Evolutionary conservation across 805 yeast species (phyloP), one percentile per base, ranked within the genome.

Genomic region (Lipomyces orientalis): DNA sequence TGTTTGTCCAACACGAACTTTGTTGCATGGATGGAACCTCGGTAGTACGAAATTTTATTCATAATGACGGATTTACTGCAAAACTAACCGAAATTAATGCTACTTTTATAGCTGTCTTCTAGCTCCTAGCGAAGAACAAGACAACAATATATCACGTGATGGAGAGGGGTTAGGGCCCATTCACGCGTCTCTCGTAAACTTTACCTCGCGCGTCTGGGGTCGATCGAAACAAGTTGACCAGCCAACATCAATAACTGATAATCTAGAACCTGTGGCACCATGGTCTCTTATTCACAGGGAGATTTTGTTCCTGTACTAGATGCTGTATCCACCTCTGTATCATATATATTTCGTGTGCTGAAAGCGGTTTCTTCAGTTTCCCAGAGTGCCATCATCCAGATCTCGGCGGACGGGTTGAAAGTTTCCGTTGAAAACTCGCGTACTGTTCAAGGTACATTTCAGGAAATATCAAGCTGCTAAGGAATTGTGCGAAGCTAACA

Each of bases 251-350:
- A 3, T 43, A n/a, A 16, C 1, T 12, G 16, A 43, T 2, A 16
- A 43, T 43, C 29, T 16, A 19, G 22, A 4, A 43, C 49, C 49
- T n/a, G 49, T 6, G 16, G 55, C 34, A 22, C n/a, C 22, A 52
- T 52, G 55, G 55, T 52, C 55, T 52, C 55, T 16, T 25, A 25
- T 33, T n/a, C 55, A 8, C 16, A 25, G 55, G 60, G 35, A 25
- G 46, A 54, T 22, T 25, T 46, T 1, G 59, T 19, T 7, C 69
- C 69, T 8, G 63, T 51, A 25, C 52, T 68, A 9, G 72, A 69
- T 54, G 72, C 67, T 10, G 71, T 69, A 7, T 61, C 68, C 12
- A 67, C 68, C 3, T 69, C 68, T 33, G 67, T 69, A 16, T 58
- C 68, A 35, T 69, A 57, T 37, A 69, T 69, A 10, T 67, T 57